Conservation (phyloP, 176 grass and related monocot genomes). For the Eremochloa ophiuroides region DNA sequence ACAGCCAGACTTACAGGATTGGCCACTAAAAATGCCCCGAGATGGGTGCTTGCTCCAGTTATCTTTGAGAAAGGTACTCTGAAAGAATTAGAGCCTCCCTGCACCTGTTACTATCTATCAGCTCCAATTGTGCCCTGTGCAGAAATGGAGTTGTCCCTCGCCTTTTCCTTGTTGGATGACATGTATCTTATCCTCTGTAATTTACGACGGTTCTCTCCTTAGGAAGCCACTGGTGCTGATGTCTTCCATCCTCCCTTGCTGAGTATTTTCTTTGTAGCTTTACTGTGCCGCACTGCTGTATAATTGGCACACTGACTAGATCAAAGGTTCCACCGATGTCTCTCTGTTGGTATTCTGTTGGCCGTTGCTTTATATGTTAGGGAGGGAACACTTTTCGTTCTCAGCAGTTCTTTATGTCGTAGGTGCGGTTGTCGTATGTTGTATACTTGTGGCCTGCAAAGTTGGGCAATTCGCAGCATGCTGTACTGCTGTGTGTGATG, state of each 20-base stretch:
- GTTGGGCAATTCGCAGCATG: no score
- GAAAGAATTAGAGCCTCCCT: not conserved
- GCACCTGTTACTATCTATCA: not conserved
- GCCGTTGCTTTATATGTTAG: no score
- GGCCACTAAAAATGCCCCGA: not conserved
- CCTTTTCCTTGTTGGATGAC: constrained; percentile 22
- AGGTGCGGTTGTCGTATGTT: no score
- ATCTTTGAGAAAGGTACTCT: constrained; percentile 22
- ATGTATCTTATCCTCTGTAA: constrained; percentile 19
- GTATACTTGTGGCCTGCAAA: no score
- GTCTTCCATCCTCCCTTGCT: not conserved
- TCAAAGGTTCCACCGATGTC: not conserved
- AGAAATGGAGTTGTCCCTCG: constrained; percentile 22
- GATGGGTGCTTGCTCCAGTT: constrained; percentile 14
- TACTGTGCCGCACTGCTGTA: not conserved
- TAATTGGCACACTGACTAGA: not conserved
- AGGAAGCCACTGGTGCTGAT: constrained; percentile 22
- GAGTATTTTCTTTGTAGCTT: constrained; percentile 17
- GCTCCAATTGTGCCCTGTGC: not conserved
- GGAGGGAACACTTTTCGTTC: no score
- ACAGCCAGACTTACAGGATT: not conserved
- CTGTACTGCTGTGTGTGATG: no score
- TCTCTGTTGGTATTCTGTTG: no score
- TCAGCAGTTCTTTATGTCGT: no score
- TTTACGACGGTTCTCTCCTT: constrained; percentile 10